These are phyloP conservation scores for Fusarium staphyleae DNA, from an alignment of 2,329 filamentous ascomycete genomes.

Conservation along the genomic window DNA sequence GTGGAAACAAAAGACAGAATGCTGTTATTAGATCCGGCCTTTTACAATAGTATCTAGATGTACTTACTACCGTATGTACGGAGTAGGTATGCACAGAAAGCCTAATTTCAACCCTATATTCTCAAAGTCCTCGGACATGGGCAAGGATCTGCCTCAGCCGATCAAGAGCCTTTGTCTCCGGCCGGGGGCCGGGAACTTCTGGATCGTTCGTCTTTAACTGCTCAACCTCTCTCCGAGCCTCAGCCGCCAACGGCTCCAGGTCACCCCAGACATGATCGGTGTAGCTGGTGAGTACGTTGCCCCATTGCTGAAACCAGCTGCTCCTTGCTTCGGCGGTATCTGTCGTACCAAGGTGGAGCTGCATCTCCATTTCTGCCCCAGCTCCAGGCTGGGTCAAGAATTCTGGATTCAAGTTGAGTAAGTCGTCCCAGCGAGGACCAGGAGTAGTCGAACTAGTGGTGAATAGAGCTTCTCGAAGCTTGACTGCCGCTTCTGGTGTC, in stretches of 20 bases:
- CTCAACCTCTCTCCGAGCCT: slow-evolving; percentile 64
- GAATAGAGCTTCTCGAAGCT: slow-evolving; percentile 51
- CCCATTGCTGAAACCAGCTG: slow-evolving; percentile 63
- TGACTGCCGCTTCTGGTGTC: slow-evolving; percentile 42
- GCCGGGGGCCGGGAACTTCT: slow-evolving; percentile 15
- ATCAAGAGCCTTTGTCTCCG: slow-evolving; percentile 44
- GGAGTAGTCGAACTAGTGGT: slow-evolving; percentile 17
- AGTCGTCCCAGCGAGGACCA: slow-evolving; percentile 50
- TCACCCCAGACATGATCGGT: slow-evolving; percentile 75
- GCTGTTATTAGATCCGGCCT: neutral
- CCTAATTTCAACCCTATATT: slow-evolving; percentile 5
- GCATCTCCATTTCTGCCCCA: slow-evolving; percentile 26
- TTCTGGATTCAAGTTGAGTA: slow-evolving; percentile 60
- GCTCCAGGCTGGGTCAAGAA: slow-evolving; percentile 45
- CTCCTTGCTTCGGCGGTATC: slow-evolving; percentile 50
- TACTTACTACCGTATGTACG: neutral
- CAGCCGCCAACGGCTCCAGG: slow-evolving; percentile 60
- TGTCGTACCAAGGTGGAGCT: slow-evolving; percentile 49
- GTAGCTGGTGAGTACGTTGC: slow-evolving; percentile 62
- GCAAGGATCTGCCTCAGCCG: slow-evolving; percentile 49
- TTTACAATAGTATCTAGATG: slow-evolving; percentile 1
- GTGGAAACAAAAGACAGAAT: neutral
- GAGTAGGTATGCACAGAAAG: neutral
- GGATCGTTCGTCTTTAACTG: slow-evolving; percentile 42
- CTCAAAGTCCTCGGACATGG: slow-evolving; percentile 46